phyloP scores from a whole-genome alignment of 805 yeast genomes.

The Priceomyces fermenticarens region DNA sequence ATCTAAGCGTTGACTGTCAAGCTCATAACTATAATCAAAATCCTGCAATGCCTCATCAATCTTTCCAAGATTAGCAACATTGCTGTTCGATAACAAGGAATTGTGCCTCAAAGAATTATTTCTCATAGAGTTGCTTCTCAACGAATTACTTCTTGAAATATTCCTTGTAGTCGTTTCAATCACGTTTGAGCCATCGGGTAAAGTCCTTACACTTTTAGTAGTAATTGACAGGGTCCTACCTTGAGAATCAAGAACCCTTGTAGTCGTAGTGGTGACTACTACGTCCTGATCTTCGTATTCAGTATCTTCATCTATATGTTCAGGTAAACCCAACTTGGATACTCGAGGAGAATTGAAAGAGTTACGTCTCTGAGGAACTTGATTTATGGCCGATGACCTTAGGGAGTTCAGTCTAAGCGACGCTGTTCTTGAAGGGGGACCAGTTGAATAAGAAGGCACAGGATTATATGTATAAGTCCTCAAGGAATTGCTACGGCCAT shows the following conservation, averaged over 20 bases:
- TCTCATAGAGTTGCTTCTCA: conserved; percentile 25
- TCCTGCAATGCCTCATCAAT: conserved; percentile 43
- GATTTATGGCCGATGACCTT: neutral
- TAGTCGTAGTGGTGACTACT: conserved; percentile 40
- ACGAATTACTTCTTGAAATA: conserved; percentile 30
- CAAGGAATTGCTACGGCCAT: conserved; percentile 30
- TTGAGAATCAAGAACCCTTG: conserved; percentile 36
- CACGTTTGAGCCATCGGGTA: conserved; percentile 42
- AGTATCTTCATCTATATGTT: conserved; percentile 10
- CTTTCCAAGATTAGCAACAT: conserved; percentile 26
- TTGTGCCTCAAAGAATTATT: conserved; percentile 25
- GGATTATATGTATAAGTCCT: conserved; percentile 38
- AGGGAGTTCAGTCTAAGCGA: conserved; percentile 5
- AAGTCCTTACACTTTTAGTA: conserved; percentile 7
- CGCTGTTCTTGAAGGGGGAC: conserved; percentile 16
- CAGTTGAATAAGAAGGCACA: conserved; percentile 35
- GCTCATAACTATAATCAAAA: conserved; percentile 39
- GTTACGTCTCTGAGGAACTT: neutral
- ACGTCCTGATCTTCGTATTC: conserved; percentile 20
- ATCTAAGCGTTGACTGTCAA: conserved; percentile 19
- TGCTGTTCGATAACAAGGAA: conserved; percentile 11
- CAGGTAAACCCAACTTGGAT: neutral
- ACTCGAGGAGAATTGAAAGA: conserved; percentile 11
- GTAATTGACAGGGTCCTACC: conserved; percentile 30
- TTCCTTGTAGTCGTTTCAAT: conserved; percentile 43